Conservation (phyloP, 345 rosid genomes). For the Firmiana major region DNA sequence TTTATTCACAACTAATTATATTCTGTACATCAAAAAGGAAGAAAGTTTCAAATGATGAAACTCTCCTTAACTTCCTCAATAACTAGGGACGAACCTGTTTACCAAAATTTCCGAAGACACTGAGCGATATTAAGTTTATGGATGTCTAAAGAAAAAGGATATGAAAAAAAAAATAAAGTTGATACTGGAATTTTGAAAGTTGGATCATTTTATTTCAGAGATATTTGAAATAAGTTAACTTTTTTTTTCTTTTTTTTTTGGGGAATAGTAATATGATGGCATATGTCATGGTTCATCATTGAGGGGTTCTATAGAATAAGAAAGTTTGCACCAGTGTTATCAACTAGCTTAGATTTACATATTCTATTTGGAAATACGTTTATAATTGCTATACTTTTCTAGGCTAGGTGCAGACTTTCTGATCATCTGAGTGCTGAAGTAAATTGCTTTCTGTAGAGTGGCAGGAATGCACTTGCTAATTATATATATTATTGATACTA, state of each 20-base stretch:
- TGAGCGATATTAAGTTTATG: neutral
- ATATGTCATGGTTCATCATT: neutral
- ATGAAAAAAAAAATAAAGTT: neutral
- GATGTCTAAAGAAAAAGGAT: neutral
- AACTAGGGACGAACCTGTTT: neutral
- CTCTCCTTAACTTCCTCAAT: neutral
- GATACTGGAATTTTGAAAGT: neutral
- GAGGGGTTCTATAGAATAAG: neutral
- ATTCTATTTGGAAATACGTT: neutral
- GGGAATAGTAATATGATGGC: neutral
- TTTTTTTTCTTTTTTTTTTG: neutral
- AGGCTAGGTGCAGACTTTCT: neutral
- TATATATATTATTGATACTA: neutral
- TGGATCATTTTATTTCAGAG: neutral
- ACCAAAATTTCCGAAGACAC: neutral
- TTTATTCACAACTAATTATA: neutral
- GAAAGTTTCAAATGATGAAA: slow-evolving; percentile 1
- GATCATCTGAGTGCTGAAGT: neutral
- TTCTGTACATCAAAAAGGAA: neutral
- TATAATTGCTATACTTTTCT: neutral
- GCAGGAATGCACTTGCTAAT: neutral
- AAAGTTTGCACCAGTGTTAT: neutral
- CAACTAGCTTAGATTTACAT: neutral
- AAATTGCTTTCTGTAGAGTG: neutral
- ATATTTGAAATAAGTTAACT: neutral